Evolutionary conservation across 1,284 basidiomycete genomes (phyloP), one percentile per base, ranked within the genome.

Genomic region (Puccinia coronata): DNA sequence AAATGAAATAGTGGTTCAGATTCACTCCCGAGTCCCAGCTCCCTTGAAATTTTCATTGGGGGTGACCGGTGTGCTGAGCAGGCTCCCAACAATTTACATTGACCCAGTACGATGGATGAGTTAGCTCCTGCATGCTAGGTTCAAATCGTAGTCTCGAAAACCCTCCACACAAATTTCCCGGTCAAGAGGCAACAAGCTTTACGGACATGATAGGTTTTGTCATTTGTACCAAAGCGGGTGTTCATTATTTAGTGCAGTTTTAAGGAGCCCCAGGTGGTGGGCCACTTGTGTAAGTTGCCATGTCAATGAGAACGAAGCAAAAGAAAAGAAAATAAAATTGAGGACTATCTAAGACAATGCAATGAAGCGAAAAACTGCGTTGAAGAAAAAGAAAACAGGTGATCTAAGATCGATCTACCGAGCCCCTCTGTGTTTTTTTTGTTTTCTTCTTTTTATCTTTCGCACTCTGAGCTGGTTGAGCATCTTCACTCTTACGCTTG

Each of bases 401-500:
- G n/a, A n/a, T n/a, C n/a, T n/a, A n/a, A n/a, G n/a, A 43, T 43
- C 43, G 16, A 8, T 43, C 16, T 63, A 67, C n/a, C 2, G 47
- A 67, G 39, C 25, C 20, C 39, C 4, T 67, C 47, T 67, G 36
- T 67, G 63, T 67, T 67, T 67, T 63, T n/a, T 67, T 67, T 43
- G 39, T 43, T 47, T 67, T 65, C 61, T 70, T 78, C 43, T 80
- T 63, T 43, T 49, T 55, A 25, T 72, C 31, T 31, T 79, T 69
- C 8, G 23, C 65, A 49, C 31, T 70, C 25, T 79, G 53, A 20
- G 18, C n/a, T 4, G 49, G 70, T 36, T 28, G 28, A 34, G 36
- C 49, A 9, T 74, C 79, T 25, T 81, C 71, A 0, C 34, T 59
- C 55, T 69, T 81, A 14, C 79, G 70, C 53, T 81, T 81, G 23